Conservation (phyloP, 208 protist genomes). For the Baffinella frigidus region DNA sequence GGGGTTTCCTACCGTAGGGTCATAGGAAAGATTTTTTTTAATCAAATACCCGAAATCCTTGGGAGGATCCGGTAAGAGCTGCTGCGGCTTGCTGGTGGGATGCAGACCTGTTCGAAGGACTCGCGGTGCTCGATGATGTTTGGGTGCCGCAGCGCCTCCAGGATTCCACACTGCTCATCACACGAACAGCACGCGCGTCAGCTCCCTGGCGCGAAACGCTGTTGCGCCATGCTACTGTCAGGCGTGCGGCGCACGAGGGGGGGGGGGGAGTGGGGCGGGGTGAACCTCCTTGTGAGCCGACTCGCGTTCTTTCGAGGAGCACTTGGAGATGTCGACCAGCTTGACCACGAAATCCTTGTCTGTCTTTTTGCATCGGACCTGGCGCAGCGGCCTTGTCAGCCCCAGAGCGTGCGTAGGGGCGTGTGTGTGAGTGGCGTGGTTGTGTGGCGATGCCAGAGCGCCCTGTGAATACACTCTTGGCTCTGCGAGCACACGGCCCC, state of each 20-base stretch:
- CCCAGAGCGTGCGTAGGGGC: not conserved
- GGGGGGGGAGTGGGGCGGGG: too few relatives aligned
- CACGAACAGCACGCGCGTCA: too few relatives aligned
- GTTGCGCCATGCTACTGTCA: too few relatives aligned
- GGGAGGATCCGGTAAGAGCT: too few relatives aligned
- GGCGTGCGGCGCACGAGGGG: too few relatives aligned
- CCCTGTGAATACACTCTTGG: not conserved
- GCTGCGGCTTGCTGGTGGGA: too few relatives aligned
- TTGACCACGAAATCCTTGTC: slow-evolving; percentile 9
- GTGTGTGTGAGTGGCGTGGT: not conserved
- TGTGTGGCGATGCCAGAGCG: not conserved
- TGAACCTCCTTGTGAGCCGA: not conserved
- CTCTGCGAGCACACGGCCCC: too few relatives aligned
- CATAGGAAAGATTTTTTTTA: too few relatives aligned
- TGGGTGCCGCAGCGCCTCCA: not conserved
- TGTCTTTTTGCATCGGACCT: not conserved
- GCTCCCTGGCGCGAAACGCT: too few relatives aligned
- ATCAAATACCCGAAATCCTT: too few relatives aligned
- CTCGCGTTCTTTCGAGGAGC: not conserved
- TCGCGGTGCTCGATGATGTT: slow-evolving; percentile 11
- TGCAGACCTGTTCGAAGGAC: not conserved
- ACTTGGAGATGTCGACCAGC: not conserved
- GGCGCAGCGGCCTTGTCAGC: not conserved
- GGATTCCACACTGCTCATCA: not conserved
- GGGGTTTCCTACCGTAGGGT: too few relatives aligned